Base-by-base conservation (phyloP, 345 rosid genomes). In the Kernera saxatilis region DNA sequence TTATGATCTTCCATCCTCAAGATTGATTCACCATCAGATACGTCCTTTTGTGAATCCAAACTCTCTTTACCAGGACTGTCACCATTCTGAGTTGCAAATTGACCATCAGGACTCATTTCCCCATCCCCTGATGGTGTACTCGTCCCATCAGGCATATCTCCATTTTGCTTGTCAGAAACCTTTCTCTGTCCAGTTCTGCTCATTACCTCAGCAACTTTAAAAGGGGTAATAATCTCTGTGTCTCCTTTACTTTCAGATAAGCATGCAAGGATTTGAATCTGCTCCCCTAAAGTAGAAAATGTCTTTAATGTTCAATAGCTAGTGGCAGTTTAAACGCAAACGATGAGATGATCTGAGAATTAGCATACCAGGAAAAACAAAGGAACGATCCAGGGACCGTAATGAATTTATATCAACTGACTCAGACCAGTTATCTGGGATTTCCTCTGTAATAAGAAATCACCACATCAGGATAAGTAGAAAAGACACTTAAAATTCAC, bases 141-240 rank as follows among this genome's bases (percentile, higher is more conserved):
- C 32, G n/a, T 60, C 59, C 75, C 86, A 58, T 69, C 76, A 58
- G 80, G 76, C 45, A 76, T 27, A 56, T 70, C 77, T 65, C 83
- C 96, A 64, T 86, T 87, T 70, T 79, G 84, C 71, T 66, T 82
- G 37, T 80, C 82, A 33, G 80, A 74, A 43, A 64, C 79, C 59
- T 82, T 83, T 69, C 85, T 85, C n/a, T 67, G 83, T 39, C 92
- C 87, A 84, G 79, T 85, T 80, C 86, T 88, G 72, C 84, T 80
- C 88, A 92, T 89, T 15, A 88, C 84, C 18, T 92, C 99, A 81
- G 98, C 97, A 73, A 92, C 91, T 74, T 88, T 90, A 76, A 92
- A 88, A 33, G 98, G 98, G 53, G 99, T 90, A 59, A 92, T 90
- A 65, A 88, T 81, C 85, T 90, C 98, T 46, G 81, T 67, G 51